Percentiles rank a stretch among this genome's conserved stretches.
Conservation (phyloP, 2,329 filamentous ascomycete species). For the Trichoderma sp. region DNA sequence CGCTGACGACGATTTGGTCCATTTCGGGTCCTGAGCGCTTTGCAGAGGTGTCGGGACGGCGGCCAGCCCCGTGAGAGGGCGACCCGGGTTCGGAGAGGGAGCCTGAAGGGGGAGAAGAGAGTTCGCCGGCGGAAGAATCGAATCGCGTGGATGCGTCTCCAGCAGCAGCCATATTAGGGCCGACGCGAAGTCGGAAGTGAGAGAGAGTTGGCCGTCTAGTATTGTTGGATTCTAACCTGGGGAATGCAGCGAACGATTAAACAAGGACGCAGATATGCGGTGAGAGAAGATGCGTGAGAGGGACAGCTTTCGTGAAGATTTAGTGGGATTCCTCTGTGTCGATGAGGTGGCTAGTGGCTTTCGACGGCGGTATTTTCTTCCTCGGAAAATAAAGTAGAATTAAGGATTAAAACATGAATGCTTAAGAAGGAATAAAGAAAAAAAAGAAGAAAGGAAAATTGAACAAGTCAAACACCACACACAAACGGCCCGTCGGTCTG, state of each 20-base stretch:
- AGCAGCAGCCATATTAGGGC: conserved; percentile 37
- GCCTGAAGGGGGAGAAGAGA: conserved; percentile 57
- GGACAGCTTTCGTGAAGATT: not conserved
- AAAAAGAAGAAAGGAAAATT: not conserved
- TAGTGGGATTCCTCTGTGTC: not conserved
- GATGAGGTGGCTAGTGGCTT: conserved; percentile 3
- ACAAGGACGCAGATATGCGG: not conserved
- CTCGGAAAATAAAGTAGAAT: not conserved
- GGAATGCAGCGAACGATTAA: not conserved
- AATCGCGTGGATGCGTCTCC: conserved; percentile 46
- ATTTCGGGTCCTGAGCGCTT: conserved; percentile 41
- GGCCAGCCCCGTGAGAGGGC: conserved; percentile 45
- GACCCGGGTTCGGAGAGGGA: conserved; percentile 55
- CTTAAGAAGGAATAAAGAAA: not conserved
- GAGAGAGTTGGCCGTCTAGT: not conserved
- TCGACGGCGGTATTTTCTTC: not conserved
- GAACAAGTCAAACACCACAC: not conserved
- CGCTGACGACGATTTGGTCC: conserved; percentile 56
- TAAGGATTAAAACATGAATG: conserved; percentile 18
- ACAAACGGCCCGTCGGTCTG: not conserved
- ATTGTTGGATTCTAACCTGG: conserved; percentile 12
- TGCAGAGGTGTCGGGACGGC: conserved; percentile 33
- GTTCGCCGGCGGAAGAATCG: conserved; percentile 53
- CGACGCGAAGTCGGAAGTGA: conserved; percentile 12
- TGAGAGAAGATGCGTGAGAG: not conserved